phyloP scores from a whole-genome alignment of 2,329 filamentous ascomycete species.

The Fusarium nurragi region DNA sequence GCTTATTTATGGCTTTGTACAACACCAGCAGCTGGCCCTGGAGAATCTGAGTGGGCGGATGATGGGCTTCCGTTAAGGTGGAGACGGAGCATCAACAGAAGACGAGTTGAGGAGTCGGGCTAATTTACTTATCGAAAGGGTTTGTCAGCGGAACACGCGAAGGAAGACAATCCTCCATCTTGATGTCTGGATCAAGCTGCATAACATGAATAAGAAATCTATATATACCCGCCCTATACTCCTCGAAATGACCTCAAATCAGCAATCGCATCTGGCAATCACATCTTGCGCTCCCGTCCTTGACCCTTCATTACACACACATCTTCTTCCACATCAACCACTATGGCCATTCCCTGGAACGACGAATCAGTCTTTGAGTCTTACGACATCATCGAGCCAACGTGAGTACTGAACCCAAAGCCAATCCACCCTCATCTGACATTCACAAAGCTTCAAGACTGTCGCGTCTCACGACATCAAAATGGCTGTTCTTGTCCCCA shows the following conservation, averaged over 20 bases:
- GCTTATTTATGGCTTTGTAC: not conserved
- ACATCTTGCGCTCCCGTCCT: accelerated
- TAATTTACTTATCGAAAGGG: too few relatives aligned
- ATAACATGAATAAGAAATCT: not conserved
- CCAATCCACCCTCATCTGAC: not conserved
- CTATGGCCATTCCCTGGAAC: conserved; percentile 32
- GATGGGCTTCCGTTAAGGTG: not conserved
- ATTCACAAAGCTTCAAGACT: conserved; percentile 28
- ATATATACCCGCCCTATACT: not conserved
- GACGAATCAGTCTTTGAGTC: conserved; percentile 35
- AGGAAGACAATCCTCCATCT: not conserved
- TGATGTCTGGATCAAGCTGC: not conserved
- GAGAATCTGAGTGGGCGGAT: not conserved
- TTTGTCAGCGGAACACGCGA: not conserved
- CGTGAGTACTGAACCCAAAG: not conserved
- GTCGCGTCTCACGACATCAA: conserved; percentile 33
- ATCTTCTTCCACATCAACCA: not conserved
- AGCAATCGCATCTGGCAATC: too few relatives aligned
- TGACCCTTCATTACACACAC: too few relatives aligned
- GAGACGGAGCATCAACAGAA: accelerated
- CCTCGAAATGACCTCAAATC: too few relatives aligned
- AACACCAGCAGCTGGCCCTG: accelerated
- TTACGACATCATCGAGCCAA: conserved; percentile 30
- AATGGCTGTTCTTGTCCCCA: conserved; percentile 41
- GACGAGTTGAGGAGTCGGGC: too few relatives aligned